Evolutionary conservation across 768 basidiomycete species (phyloP).

Genomic region (Auriscalpium microsporum): DNA sequence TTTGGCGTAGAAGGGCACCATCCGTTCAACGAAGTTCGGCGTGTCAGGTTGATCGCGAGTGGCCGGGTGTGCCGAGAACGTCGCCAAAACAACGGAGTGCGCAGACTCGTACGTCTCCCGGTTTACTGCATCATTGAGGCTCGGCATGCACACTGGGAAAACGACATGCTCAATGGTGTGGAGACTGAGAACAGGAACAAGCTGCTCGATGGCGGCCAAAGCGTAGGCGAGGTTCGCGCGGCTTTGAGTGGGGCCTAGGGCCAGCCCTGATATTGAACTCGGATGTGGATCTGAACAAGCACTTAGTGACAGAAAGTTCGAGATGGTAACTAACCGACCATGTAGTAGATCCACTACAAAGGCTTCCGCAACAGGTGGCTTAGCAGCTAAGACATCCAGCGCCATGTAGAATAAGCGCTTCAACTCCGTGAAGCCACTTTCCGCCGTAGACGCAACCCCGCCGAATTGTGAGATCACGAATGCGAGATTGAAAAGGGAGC

Average conservation of each 20-base stretch:
- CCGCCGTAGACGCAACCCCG: slow-evolving; percentile 47
- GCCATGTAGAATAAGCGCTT: slow-evolving; percentile 70
- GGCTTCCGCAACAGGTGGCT: slow-evolving; percentile 28
- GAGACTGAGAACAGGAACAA: slow-evolving; percentile 52
- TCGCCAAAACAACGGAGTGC: slow-evolving; percentile 73
- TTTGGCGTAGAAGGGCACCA: slow-evolving; percentile 67
- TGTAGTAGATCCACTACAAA: slow-evolving; percentile 29
- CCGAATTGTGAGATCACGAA: slow-evolving; percentile 79
- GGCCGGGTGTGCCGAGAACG: slow-evolving; percentile 57
- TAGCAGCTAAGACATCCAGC: slow-evolving; percentile 57
- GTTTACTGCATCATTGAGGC: slow-evolving; percentile 43
- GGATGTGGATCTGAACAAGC: slow-evolving; percentile 3
- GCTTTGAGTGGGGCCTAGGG: background rate
- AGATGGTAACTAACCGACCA: background rate
- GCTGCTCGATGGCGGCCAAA: slow-evolving; percentile 70
- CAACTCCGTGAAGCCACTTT: slow-evolving; percentile 59
- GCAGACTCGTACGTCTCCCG: slow-evolving; percentile 82
- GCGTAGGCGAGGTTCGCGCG: slow-evolving; percentile 46
- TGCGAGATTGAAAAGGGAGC: slow-evolving; percentile 56
- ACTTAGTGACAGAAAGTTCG: too few relatives aligned
- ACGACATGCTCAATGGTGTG: slow-evolving; percentile 46
- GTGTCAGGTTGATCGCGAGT: slow-evolving; percentile 14
- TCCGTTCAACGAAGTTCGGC: slow-evolving; percentile 36
- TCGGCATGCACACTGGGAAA: slow-evolving; percentile 61
- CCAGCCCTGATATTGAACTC: background rate